Percentiles rank a stretch among this genome's conserved stretches.
phyloP scores from a whole-genome alignment of 2,329 filamentous ascomycete species.

The Huntiella bhutanensis region DNA sequence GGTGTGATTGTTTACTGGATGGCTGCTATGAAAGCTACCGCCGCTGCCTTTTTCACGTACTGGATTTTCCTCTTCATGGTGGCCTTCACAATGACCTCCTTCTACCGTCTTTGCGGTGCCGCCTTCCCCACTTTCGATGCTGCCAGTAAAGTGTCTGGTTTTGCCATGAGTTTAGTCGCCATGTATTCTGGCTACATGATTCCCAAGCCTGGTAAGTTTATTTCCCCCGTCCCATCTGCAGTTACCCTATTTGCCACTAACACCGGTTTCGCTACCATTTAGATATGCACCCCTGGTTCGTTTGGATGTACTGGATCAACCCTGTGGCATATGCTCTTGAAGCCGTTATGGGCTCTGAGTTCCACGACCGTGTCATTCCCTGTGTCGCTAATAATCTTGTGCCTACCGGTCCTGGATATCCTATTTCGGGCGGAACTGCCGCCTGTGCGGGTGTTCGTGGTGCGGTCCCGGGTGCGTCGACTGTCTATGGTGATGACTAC shows the following conservation, averaged over 20 bases:
- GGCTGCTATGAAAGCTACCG: conserved; percentile 33
- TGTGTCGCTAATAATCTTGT: neutral
- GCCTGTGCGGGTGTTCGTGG: conserved; percentile 7
- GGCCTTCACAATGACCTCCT: conserved; percentile 37
- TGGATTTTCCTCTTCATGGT: conserved; percentile 33
- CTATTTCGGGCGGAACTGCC: neutral
- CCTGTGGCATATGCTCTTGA: conserved; percentile 26
- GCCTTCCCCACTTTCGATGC: conserved; percentile 36
- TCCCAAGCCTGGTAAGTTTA: conserved; percentile 23
- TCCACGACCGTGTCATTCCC: neutral
- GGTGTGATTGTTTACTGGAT: conserved; percentile 44
- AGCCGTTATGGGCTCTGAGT: neutral
- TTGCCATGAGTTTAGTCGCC: conserved; percentile 30
- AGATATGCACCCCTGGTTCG: conserved; percentile 43
- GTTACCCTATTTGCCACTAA: neutral
- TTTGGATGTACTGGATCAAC: conserved; percentile 46
- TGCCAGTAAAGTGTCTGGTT: conserved; percentile 37
- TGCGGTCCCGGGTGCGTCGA: conserved; percentile 11
- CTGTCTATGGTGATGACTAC: conserved; percentile 13
- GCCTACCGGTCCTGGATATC: neutral
- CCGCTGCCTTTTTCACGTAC: conserved; percentile 41
- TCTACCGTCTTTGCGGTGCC: conserved; percentile 38
- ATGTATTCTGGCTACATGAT: conserved; percentile 49
- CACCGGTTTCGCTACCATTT: conserved; percentile 9
- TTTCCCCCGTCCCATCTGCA: neutral